Base-by-base conservation (phyloP, 2,329 filamentous ascomycete species). In the Trichoderma guizhouense region DNA sequence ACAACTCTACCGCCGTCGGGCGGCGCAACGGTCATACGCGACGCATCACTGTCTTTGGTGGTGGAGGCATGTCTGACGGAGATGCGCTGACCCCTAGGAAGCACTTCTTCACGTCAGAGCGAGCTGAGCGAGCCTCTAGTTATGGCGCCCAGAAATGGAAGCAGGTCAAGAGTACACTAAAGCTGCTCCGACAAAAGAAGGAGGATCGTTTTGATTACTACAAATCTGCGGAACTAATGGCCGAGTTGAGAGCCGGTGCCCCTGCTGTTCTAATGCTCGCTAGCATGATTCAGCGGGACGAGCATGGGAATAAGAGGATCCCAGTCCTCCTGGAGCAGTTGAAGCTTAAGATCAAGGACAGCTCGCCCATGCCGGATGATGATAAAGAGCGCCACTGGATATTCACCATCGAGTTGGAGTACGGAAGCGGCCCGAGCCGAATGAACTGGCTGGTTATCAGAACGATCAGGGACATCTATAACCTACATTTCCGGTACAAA, bases 371-470 rank as follows among this genome's bases (percentile, higher is more conserved):
- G 73, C 90, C 92, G 57, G 90, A 88, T 71, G 86, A 87, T 68
- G 86, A 87, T 72, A 87, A 84, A 75, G 87, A 90, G 74, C 84
- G 95, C 34, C 96, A 98, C 81, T 90, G 93, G 78, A 87, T 96
- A 9, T 97, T 98, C 81, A 92, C 91, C 58, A 95, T 99, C 71
- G 94, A 97, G 76, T 86, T 99, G 18, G 96, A 99, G 79, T 99
- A 99, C 79, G 96, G 96, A 15, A 98, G 93, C 79, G 97, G 96
- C 0, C 89, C 96, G 71, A 98, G 95, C 69, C 89, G 96, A 71
- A 98, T 99, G 97, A 93, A 93, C 79, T 99, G 96, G 96, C 91
- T 93, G 21, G 93, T 99, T 72, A 91, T 94, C 77, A 89, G 96
- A 69, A 95, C 93, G 11, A 88, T 98, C 51, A 88, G 90, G 76